A percentile compares a stretch with the other conserved stretches of the same genome.
Conservation (phyloP, 352 stramenopile species). For the Phytophthora macrochlamydospora region DNA sequence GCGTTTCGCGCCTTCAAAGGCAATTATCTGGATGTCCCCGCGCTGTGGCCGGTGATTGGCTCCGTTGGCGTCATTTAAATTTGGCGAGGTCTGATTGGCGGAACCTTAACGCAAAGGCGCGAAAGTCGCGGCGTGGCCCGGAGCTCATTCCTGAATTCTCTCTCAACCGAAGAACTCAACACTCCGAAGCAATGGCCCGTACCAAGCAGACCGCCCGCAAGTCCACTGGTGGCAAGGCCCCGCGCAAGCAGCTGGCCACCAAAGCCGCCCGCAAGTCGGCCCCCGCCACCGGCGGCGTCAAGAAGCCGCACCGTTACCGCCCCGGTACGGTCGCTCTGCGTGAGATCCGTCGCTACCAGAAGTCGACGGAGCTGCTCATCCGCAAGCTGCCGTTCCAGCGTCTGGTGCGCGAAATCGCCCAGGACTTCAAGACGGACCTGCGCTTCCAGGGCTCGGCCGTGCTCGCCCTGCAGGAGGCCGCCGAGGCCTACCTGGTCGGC, state of each 20-base stretch:
- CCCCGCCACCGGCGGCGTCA: slow-evolving; percentile 89
- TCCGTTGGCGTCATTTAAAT: too few species aligned
- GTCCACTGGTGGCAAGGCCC: slow-evolving; percentile 94
- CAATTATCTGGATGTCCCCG: too few species aligned
- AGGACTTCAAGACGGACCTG: slow-evolving; percentile 89
- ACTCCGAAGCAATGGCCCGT: slow-evolving; percentile 82
- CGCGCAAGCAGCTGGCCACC: slow-evolving; percentile 93
- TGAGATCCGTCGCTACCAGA: slow-evolving; percentile 98
- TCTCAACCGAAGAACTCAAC: slow-evolving; percentile 33
- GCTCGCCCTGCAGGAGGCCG: slow-evolving; percentile 87
- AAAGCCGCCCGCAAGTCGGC: slow-evolving; percentile 94
- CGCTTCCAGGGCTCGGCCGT: slow-evolving; percentile 90
- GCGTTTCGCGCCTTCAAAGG: too few species aligned
- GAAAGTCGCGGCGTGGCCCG: too few species aligned
- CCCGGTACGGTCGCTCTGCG: slow-evolving; percentile 91
- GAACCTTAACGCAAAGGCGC: too few species aligned
- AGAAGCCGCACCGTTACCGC: slow-evolving; percentile 91
- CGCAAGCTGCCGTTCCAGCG: slow-evolving; percentile 97
- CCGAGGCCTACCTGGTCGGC: slow-evolving; percentile 84
- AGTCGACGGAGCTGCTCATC: slow-evolving; percentile 95
- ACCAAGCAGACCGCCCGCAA: slow-evolving; percentile 98
- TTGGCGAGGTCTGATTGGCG: too few species aligned
- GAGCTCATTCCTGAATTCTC: slow-evolving; percentile 58
- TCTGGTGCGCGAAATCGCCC: slow-evolving; percentile 93
- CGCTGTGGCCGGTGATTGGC: too few species aligned